phyloP scores from a whole-genome alignment of 768 basidiomycete genomes.

The Podaxis carcinomalis region DNA sequence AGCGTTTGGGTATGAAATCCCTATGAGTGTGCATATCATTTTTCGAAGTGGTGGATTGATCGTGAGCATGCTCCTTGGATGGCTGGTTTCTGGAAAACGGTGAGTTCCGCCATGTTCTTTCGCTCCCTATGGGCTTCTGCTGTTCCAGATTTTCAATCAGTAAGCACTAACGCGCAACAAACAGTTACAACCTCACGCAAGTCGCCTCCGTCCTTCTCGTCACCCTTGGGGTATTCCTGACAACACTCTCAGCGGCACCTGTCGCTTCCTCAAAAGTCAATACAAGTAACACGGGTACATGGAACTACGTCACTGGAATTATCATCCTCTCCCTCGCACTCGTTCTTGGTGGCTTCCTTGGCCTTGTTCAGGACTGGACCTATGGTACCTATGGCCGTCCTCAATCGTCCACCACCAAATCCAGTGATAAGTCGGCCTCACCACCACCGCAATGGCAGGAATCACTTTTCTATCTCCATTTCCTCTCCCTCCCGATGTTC shows the following conservation, averaged over 20 bases:
- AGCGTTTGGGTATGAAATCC: slow-evolving; percentile 84
- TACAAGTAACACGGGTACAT: slow-evolving; percentile 19
- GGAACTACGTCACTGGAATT: slow-evolving; percentile 67
- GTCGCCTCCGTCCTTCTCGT: slow-evolving; percentile 75
- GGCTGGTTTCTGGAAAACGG: slow-evolving; percentile 60
- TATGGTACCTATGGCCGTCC: slow-evolving; percentile 40
- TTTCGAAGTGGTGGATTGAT: slow-evolving; percentile 88
- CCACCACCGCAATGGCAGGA: slow-evolving; percentile 62
- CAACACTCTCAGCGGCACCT: slow-evolving; percentile 72
- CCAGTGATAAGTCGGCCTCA: slow-evolving; percentile 11
- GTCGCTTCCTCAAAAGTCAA: slow-evolving; percentile 20
- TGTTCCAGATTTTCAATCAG: background rate
- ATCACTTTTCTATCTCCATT: slow-evolving; percentile 88
- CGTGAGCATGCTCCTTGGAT: slow-evolving; percentile 79
- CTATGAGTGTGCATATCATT: slow-evolving; percentile 92
- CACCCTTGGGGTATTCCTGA: slow-evolving; percentile 72
- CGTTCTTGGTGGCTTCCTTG: slow-evolving; percentile 75
- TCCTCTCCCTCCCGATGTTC: slow-evolving; percentile 57
- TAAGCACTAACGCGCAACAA: background rate
- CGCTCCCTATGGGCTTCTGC: background rate
- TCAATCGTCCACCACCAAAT: slow-evolving; percentile 1
- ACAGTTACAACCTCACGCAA: slow-evolving; percentile 37
- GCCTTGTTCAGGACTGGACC: slow-evolving; percentile 81
- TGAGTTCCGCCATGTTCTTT: slow-evolving; percentile 26
- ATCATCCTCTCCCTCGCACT: slow-evolving; percentile 72